Evolutionary conservation across 306 rosid species (phyloP), one percentile per base, ranked within the genome.

Genomic region (Prunus mongolica): DNA sequence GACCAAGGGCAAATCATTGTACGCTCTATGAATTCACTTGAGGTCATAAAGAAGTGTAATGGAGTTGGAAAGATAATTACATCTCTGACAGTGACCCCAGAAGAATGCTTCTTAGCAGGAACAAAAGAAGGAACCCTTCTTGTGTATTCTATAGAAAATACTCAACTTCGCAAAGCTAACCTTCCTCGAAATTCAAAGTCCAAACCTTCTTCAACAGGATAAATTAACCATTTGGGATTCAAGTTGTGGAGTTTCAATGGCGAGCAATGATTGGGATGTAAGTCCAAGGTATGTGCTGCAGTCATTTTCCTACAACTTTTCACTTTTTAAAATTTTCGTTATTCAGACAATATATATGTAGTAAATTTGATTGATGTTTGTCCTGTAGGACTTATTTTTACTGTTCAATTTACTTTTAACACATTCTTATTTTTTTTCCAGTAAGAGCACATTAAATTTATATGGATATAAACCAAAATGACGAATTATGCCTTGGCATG

Each of bases 61-160:
- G 98, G 96, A 62, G 85, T 88, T 75, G 98, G 97, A 83, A 95
- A 89, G 86, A 69, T 86, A 28, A 85, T 95, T 74, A 89, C 94
- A 45, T 95, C 98, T 78, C 84, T 95, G 78, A 81, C 92, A 3
- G 96, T 92, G 57, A 92, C 98, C 62, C 77, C 88, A 3, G 97
- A 95, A 89, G 98, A 95, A 82, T 95, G 97, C 88, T 92, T 95
- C 89, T 78, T 95, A 69, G 98, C 96, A 73, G 98, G 98, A 76
- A 83, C 97, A 68, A 92, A 92, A 78, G 98, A 95, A 32, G 98
- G 98, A 74, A 81, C 83, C 86, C 91, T 95, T 56, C 93, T 92
- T 32, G 97, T 95, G 69, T 95, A 92, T 82, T 95, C 98, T 16
- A 86, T 95, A 67, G 97, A 92, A 80, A 90, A 89, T 88, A 89